These are phyloP conservation scores for Annulohypoxylon maeteangense DNA, from an alignment of 495 filamentous ascomycete genomes.

Conservation along the genomic window DNA sequence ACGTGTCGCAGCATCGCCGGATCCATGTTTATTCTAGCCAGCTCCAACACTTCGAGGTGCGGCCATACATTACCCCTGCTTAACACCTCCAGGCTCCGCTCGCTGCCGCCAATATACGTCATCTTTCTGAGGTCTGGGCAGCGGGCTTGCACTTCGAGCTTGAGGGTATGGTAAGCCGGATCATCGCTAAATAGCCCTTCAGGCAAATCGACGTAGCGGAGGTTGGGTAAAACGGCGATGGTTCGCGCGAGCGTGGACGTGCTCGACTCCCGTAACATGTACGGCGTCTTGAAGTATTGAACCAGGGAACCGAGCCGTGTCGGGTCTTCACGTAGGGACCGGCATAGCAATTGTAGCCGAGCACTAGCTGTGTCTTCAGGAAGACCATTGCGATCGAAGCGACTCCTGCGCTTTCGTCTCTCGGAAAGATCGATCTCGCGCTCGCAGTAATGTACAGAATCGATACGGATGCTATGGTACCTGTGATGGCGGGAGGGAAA, in stretches of 20 bases:
- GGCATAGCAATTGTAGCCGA: conserved; percentile 80
- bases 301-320: conserved; percentile 71
- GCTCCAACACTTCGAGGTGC: conserved; percentile 81
- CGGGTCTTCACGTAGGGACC: conserved; percentile 79
- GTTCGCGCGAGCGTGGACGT: conserved; percentile 86
- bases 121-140: conserved; percentile 89
- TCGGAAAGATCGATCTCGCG: conserved; percentile 82
- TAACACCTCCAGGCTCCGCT: conserved; percentile 78
- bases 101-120: conserved; percentile 81
- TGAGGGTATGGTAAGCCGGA: conserved; percentile 73
- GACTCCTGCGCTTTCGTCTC: conserved; percentile 77
- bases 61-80: conserved; percentile 74
- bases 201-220: conserved; percentile 91
- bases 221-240: conserved; percentile 83
- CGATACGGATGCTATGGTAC: conserved; percentile 90
- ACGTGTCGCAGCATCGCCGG: conserved; percentile 74
- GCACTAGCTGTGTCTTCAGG: conserved; percentile 80
- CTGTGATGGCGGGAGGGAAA: conserved; percentile 54
- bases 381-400: conserved; percentile 78
- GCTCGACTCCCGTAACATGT: conserved; percentile 92
- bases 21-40: conserved; percentile 78
- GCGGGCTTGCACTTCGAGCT: conserved; percentile 82
- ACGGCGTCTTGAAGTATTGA: conserved; percentile 87
- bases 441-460: conserved; percentile 93
- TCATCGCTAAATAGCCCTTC: conserved; percentile 88